Evolutionary conservation across 371 early-diverging fungal species (phyloP), one percentile per base, ranked within the genome.

Genomic region (Chytridiales sp.): DNA sequence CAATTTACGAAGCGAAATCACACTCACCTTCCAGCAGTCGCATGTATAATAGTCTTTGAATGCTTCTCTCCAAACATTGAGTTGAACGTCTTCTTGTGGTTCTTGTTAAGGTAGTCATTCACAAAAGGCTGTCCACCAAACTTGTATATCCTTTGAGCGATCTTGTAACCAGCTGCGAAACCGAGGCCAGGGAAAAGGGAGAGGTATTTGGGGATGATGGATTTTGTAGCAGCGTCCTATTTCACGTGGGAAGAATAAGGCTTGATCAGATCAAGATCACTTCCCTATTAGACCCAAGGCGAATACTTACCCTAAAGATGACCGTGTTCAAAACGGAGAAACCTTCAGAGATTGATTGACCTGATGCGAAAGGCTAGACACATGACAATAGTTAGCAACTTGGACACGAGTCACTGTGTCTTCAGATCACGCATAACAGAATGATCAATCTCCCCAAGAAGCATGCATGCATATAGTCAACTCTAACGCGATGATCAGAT

Each of bases 61-160:
- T 90, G 91, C 74, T 87, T 85, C 61, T 96, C 96, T 40, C 97
- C 96, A 83, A 96, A 95, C 31, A 82, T 64, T 24, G 66, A 62
- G 42, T 82, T 74, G 76, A 97, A 97, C n/a, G 75, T 41, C 24
- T 69, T 66, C 64, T 85, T 84, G 81, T 94, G 84, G 74, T 94
- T 69, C 35, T 67, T 84, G 77, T 89, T 90, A 57, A 97, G 68
- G 70, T 86, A 93, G 74, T 97, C 97, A 70, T 87, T 91, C 31
- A 92, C 94, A 63, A 89, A 92, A 22, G 97, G 95, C 78, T 97
- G 98, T 17, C 98, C 98, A 66, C 96, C 97, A 65, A 94, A 97
- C 80, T 97, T 96, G 86, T 97, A 97, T 39, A 95, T 84, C 58
- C 97, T 86, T 78, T 97, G 97, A 56, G 89, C 71, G 42, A 97